These are phyloP conservation scores for Aphanomyces astaci DNA, from an alignment of 352 stramenopile species.

Conservation along the genomic window DNA sequence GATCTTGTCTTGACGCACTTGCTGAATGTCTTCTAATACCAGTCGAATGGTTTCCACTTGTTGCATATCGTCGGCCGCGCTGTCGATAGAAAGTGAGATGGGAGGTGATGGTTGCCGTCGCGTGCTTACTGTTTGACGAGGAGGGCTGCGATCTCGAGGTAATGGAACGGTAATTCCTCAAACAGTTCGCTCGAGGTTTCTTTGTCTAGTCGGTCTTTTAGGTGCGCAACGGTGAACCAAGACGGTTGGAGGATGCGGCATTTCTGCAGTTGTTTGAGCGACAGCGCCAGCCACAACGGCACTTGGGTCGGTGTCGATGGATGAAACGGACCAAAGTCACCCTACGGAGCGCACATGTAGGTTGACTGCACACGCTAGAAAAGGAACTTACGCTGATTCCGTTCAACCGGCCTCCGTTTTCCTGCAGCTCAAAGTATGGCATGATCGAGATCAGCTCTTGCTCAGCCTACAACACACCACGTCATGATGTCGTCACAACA, in stretches of 20 bases:
- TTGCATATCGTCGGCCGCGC: conserved; percentile 74
- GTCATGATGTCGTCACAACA: no score
- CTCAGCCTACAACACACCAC: conserved; percentile 44
- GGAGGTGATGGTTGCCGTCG: no score
- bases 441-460: conserved; percentile 82
- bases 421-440: conserved; percentile 74
- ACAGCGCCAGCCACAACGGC: conserved; percentile 83
- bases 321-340: conserved; percentile 84
- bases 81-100: no score
- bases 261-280: conserved; percentile 85
- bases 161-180: conserved; percentile 79
- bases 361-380: no score
- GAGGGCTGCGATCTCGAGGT: conserved; percentile 75
- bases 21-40: conserved; percentile 80
- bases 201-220: conserved; percentile 47
- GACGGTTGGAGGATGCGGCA: conserved; percentile 71
- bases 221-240: conserved; percentile 77
- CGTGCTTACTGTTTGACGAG: conserved; percentile 79
- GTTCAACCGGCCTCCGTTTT: conserved; percentile 70
- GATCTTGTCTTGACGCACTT: conserved; percentile 86
- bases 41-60: conserved; percentile 74
- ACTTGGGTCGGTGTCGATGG: conserved; percentile 75
- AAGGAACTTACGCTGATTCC: conserved; percentile 49
- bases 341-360: conserved; percentile 31
- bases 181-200: conserved; percentile 71